A percentile compares a stretch with the other conserved stretches of the same genome.
Conservation (phyloP, 2,329 filamentous ascomycete species). For the Fusarium verrucosum region DNA sequence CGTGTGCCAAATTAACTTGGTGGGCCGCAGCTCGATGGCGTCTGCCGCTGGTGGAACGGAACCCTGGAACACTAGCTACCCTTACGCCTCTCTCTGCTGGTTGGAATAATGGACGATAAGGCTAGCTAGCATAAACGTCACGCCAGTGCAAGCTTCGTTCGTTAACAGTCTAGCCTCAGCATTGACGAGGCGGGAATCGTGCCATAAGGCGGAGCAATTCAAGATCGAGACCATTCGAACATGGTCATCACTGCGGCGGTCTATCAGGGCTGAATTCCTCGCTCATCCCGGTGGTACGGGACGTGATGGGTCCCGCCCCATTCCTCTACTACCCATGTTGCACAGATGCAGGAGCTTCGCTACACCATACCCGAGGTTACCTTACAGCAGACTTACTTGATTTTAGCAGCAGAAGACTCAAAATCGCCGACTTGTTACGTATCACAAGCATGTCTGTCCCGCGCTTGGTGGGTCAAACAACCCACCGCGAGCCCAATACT, state of each 20-base stretch:
- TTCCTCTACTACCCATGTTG: conserved; percentile 30
- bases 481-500: not conserved
- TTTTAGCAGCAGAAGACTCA: conserved; percentile 17
- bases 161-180: conserved; percentile 34
- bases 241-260: conserved; percentile 25
- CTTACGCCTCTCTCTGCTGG: conserved; percentile 12
- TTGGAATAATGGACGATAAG: conserved; percentile 35
- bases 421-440: conserved; percentile 19
- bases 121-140: conserved; percentile 42
- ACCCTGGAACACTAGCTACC: conserved; percentile 17
- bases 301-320: conserved; percentile 41
- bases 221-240: conserved; percentile 44
- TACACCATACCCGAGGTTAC: conserved; percentile 35
- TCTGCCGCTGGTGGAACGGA: conserved; percentile 32
- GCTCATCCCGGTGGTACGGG: conserved; percentile 42
- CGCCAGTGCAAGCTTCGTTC: conserved; percentile 37
- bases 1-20: conserved; percentile 41
- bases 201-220: conserved; percentile 41
- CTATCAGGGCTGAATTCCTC: conserved; percentile 32
- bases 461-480: not conserved
- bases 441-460: conserved; percentile 9
- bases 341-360: conserved; percentile 26
- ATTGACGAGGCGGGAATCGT: conserved; percentile 41
- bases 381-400: conserved; percentile 9
- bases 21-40: conserved; percentile 32